Evolutionary conservation across 139 green algal species (phyloP).

Genomic region (Pleodorina starrii): DNA sequence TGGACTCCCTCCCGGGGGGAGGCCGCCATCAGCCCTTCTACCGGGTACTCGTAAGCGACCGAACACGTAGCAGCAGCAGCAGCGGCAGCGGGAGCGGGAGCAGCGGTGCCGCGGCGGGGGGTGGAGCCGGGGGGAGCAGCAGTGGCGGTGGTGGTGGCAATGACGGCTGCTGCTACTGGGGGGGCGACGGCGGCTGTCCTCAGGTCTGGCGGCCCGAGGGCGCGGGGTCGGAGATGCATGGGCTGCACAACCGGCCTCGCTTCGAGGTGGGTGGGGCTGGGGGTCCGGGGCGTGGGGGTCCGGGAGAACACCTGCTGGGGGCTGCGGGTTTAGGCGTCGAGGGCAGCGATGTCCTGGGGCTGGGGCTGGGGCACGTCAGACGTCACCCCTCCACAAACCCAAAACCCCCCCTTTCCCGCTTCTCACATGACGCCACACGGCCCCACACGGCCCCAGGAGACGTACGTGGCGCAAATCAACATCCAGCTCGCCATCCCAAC

Average conservation of each 20-base stretch:
- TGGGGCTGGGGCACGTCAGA: background rate
- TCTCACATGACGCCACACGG: background rate
- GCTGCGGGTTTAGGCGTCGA: background rate
- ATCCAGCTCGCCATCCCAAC: background rate
- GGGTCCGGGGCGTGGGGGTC: background rate
- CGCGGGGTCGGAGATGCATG: background rate
- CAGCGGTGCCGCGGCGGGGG: background rate
- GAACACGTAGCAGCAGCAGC: background rate
- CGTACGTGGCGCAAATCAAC: slow-evolving; percentile 72
- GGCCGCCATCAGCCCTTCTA: slow-evolving; percentile 74
- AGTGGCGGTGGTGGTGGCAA: background rate
- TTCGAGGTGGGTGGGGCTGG: background rate
- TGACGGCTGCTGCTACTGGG: background rate
- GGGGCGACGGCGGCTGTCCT: background rate
- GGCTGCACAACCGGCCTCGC: background rate
- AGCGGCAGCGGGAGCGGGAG: background rate
- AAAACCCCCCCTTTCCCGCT: background rate
- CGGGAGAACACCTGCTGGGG: background rate
- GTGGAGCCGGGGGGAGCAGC: too few species aligned
- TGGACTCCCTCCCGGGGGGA: slow-evolving; percentile 58
- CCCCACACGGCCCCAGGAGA: slow-evolving; percentile 47
- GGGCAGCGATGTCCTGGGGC: background rate
- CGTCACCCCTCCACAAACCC: background rate
- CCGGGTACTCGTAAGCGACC: slow-evolving; percentile 64
- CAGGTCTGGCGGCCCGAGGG: background rate